Percentiles rank a stretch among this genome's conserved stretches.
phyloP scores from a whole-genome alignment of 306 rosid species.

The Castanospermum australe region DNA sequence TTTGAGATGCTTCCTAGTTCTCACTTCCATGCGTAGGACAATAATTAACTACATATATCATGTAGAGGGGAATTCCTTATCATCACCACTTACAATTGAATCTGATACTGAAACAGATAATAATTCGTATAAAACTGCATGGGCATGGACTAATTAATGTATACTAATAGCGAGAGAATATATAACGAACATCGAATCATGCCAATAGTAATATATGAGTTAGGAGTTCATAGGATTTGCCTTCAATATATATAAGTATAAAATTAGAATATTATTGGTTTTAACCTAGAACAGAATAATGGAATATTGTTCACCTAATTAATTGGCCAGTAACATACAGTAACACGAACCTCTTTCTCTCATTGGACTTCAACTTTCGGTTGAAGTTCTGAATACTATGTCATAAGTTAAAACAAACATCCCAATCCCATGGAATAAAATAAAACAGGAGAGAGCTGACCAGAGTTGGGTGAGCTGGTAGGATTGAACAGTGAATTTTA shows the following conservation, averaged over 20 bases:
- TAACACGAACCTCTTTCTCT: background rate
- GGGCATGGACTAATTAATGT: no score
- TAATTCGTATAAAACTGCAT: no score
- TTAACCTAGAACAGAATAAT: background rate
- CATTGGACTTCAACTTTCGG: background rate
- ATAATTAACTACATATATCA: background rate
- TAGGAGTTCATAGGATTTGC: background rate
- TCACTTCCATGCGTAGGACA: no score
- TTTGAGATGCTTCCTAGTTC: background rate
- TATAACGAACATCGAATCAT: no score
- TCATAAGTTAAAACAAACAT: no score
- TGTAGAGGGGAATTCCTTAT: background rate
- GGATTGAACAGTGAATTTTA: no score
- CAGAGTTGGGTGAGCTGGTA: no score
- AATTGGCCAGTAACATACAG: background rate
- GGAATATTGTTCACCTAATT: background rate
- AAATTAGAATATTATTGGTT: background rate
- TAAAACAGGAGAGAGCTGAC: no score
- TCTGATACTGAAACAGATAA: background rate
- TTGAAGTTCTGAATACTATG: background rate
- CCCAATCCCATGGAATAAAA: no score
- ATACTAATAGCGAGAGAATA: no score
- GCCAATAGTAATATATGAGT: background rate
- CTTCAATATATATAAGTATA: background rate
- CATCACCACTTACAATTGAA: background rate